Percentiles rank a stretch among this genome's conserved stretches.
Evolutionary conservation across 2,329 filamentous ascomycete species (phyloP).

Genomic region (Paracorniculantispora psalliotae): DNA sequence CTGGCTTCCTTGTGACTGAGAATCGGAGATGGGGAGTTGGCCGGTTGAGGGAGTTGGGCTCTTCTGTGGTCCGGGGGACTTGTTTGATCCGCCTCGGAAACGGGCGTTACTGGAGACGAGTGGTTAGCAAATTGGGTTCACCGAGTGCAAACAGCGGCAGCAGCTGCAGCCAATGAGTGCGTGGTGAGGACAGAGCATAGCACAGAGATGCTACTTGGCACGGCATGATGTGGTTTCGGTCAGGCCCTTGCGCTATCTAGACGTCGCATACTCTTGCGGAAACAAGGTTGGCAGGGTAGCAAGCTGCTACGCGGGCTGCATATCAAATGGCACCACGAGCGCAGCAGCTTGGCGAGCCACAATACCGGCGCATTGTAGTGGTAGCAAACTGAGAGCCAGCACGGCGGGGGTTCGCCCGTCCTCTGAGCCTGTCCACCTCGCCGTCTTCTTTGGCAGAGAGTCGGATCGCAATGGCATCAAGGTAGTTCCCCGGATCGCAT

Average conservation of each 20-base stretch:
- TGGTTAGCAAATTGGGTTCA: background rate
- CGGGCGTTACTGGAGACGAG: conserved; percentile 46
- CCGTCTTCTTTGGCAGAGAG: background rate
- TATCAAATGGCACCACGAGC: background rate
- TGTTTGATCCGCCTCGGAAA: conserved; percentile 51
- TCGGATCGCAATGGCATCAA: conserved; percentile 1
- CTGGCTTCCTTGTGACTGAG: conserved; percentile 43
- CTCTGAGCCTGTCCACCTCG: no score
- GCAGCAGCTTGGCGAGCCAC: background rate
- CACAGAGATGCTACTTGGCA: background rate
- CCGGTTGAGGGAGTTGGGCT: conserved; percentile 46
- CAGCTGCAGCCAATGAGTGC: background rate
- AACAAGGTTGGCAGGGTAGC: background rate
- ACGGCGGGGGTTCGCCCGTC: background rate
- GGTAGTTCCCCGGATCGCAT: background rate
- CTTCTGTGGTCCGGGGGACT: conserved; percentile 46
- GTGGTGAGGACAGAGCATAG: background rate
- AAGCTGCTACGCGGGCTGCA: background rate
- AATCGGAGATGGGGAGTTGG: conserved; percentile 45
- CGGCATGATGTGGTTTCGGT: background rate
- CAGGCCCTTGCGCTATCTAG: background rate
- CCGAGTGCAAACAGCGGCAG: background rate
- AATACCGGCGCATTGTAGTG: background rate
- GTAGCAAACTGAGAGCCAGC: background rate
- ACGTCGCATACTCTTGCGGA: background rate